phyloP scores from a whole-genome alignment of 1,284 basidiomycete genomes.

The Lentinus polychrous region DNA sequence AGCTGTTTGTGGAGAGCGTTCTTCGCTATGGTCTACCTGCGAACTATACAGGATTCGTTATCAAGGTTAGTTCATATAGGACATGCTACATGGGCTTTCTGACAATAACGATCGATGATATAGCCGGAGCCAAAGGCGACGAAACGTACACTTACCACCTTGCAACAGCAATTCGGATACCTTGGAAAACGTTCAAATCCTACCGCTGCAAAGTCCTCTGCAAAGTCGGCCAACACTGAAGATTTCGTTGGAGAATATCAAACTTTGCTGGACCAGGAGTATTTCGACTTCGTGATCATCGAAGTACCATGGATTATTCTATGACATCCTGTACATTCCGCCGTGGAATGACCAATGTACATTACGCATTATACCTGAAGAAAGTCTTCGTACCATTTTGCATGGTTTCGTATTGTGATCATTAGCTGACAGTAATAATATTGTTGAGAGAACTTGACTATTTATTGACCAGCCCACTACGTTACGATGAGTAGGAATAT shows the following conservation, averaged over 20 bases:
- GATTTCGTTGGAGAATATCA: constrained; percentile 86
- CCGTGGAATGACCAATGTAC: background rate
- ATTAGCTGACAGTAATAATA: background rate
- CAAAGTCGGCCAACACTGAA: constrained; percentile 33
- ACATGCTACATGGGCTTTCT: background rate
- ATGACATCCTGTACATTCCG: background rate
- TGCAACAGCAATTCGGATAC: constrained; percentile 79
- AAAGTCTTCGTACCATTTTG: background rate
- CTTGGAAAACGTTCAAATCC: constrained; percentile 63
- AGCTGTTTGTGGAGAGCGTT: constrained; percentile 93
- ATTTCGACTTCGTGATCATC: constrained; percentile 88
- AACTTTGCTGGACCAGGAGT: constrained; percentile 87
- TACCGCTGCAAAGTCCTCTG: constrained; percentile 28
- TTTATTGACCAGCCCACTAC: constrained; percentile 6
- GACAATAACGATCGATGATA: background rate
- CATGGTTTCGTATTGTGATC: background rate
- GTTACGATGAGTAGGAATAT: constrained; percentile 3
- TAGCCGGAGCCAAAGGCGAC: constrained; percentile 86
- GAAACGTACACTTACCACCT: constrained; percentile 70
- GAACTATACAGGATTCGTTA: constrained; percentile 76
- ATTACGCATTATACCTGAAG: background rate
- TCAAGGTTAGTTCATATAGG: constrained; percentile 54
- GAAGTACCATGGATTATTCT: constrained; percentile 72
- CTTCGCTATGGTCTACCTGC: constrained; percentile 94
- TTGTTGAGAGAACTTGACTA: background rate